phyloP scores from a whole-genome alignment of 1,139 yeast genomes.

The Suhomyces maxii region DNA sequence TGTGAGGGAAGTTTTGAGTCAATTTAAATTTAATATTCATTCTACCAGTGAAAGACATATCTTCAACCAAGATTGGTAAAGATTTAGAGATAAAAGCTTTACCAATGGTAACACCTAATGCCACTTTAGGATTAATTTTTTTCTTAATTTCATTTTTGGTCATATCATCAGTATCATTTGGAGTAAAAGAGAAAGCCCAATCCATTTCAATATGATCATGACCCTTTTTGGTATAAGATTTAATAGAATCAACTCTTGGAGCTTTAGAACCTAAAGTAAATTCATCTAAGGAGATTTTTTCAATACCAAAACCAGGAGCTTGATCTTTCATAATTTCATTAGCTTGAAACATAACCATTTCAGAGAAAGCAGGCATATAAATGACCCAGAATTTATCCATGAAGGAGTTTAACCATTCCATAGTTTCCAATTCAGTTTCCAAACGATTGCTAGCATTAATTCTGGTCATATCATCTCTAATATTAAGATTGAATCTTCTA shows the following conservation, averaged over 20 bases:
- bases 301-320: constrained; percentile 82
- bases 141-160: constrained; percentile 68
- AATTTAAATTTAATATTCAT: constrained; percentile 66
- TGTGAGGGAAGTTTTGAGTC: constrained; percentile 69
- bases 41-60: constrained; percentile 72
- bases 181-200: constrained; percentile 79
- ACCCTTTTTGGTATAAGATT: constrained; percentile 68
- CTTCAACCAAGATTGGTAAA: constrained; percentile 74
- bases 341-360: constrained; percentile 66
- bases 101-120: constrained; percentile 76
- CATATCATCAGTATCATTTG: constrained; percentile 81
- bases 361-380: constrained; percentile 83
- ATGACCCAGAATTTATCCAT: constrained; percentile 81
- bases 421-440: constrained; percentile 64
- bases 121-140: constrained; percentile 76
- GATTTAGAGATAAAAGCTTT: constrained; percentile 74
- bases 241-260: constrained; percentile 69
- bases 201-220: constrained; percentile 74
- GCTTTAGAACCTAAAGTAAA: constrained; percentile 80
- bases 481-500: constrained; percentile 68
- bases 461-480: constrained; percentile 74
- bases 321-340: constrained; percentile 66
- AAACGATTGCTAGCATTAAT: constrained; percentile 57
- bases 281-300: constrained; percentile 67
- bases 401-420: constrained; percentile 78